Percentiles rank a stretch among this genome's conserved stretches.
These are phyloP conservation scores for Kodamaea derodonti DNA, from an alignment of 1,139 yeast genomes.

Conservation along the genomic window DNA sequence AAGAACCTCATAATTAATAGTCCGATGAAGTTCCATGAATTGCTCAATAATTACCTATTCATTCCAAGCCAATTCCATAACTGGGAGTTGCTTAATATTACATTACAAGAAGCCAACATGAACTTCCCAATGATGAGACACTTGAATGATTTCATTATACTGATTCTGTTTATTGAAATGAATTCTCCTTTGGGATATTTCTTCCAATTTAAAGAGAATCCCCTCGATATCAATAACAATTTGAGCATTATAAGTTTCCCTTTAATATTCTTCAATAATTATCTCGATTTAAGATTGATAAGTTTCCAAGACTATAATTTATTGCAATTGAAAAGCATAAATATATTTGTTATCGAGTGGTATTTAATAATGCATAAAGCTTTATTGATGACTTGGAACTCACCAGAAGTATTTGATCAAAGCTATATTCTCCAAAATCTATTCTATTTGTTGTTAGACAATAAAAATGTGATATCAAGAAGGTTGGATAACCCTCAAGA, in stretches of 20 bases:
- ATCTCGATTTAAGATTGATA: constrained; percentile 17
- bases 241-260: constrained; percentile 41
- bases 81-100: constrained; percentile 38
- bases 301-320: constrained; percentile 11
- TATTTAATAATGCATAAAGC: constrained; percentile 34
- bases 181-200: constrained; percentile 9
- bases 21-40: constrained; percentile 43
- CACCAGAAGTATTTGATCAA: constrained; percentile 13
- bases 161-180: constrained; percentile 6
- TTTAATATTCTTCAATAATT: constrained; percentile 32
- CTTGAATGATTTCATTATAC: constrained; percentile 8
- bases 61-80: constrained; percentile 33
- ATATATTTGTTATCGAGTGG: constrained; percentile 34
- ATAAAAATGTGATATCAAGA: constrained; percentile 11
- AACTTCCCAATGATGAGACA: constrained; percentile 9
- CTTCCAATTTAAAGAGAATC: constrained; percentile 12
- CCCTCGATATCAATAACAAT: constrained; percentile 21
- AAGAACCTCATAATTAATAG: constrained; percentile 41
- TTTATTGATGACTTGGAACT: constrained; percentile 17
- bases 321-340: constrained; percentile 13
- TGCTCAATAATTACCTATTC: constrained; percentile 39
- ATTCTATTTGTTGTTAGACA: constrained; percentile 14
- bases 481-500: constrained; percentile 8
- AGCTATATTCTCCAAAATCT: constrained; percentile 15
- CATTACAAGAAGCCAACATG: constrained; percentile 32